Conservation (phyloP, 192 early-diverging fungal species). For the Coemansia sp. region DNA sequence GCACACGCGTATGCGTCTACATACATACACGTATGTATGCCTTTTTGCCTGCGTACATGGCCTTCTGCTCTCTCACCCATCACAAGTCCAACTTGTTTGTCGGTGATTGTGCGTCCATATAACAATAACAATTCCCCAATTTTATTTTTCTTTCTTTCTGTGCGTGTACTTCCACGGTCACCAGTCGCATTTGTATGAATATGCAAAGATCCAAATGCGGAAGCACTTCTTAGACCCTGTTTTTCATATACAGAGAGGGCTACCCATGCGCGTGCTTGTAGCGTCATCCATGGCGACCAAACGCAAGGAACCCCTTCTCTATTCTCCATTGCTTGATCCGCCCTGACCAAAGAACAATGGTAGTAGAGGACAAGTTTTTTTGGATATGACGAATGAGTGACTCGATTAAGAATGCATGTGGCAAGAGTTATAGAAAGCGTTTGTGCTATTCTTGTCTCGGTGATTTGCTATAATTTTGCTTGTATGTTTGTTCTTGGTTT, state of each 20-base stretch:
- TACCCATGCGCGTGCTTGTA: no score
- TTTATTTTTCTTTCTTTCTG: not conserved
- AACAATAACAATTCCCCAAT: conserved; percentile 2
- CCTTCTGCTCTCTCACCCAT: not conserved
- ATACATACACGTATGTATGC: not conserved
- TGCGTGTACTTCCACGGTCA: conserved; percentile 4
- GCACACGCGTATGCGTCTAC: not conserved
- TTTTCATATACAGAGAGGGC: not conserved
- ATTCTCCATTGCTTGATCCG: no score
- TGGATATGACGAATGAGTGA: not conserved
- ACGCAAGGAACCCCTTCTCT: no score
- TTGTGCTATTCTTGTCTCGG: not conserved
- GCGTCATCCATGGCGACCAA: no score
- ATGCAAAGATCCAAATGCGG: not conserved
- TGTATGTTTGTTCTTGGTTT: no score
- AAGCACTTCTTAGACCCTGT: not conserved
- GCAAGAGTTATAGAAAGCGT: not conserved
- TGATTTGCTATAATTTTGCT: not conserved
- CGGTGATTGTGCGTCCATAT: not conserved
- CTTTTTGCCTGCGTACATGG: not conserved
- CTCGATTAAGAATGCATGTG: not conserved
- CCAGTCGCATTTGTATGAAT: not conserved
- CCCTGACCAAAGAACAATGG: not conserved
- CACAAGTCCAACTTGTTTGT: not conserved
- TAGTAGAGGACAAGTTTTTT: not conserved